Conservation (phyloP, 768 basidiomycete genomes). For the Mycena rebaudengoi region DNA sequence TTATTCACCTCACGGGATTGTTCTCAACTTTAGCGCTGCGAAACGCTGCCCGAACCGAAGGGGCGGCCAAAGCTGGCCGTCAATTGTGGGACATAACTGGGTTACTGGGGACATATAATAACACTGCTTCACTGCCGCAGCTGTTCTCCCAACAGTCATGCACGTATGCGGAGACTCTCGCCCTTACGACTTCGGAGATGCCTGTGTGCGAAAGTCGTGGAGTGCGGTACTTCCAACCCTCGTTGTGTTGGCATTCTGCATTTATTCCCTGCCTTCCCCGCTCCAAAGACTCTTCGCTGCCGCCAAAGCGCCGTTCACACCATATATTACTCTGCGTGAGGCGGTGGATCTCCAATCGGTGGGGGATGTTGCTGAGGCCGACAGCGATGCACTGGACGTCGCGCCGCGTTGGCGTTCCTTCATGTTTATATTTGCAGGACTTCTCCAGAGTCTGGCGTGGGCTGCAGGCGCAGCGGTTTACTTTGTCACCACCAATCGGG, state of each 20-base stretch:
- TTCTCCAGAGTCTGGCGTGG: conserved; percentile 67
- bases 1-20: too few species aligned
- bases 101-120: too few species aligned
- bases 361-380: conserved; percentile 22
- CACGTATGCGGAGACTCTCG: conserved; percentile 41
- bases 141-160: too few species aligned
- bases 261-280: conserved; percentile 42
- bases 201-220: conserved; percentile 62
- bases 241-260: conserved; percentile 51
- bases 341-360: conserved; percentile 3
- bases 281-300: conserved; percentile 31
- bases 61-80: too few species aligned
- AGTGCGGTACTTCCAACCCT: conserved; percentile 53
- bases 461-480: conserved; percentile 62
- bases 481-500: conserved; percentile 42
- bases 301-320: conserved; percentile 27
- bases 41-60: too few species aligned
- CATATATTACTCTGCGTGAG: conserved; percentile 20
- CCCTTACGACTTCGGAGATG: conserved; percentile 51
- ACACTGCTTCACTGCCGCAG: too few species aligned
- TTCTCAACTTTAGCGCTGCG: too few species aligned
- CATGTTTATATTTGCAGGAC: conserved; percentile 63
- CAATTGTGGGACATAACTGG: too few species aligned
- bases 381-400: neutral
- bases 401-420: conserved; percentile 69